These are phyloP conservation scores for Stachybotrys elegans DNA, from an alignment of 2,329 filamentous ascomycete species.

Conservation along the genomic window DNA sequence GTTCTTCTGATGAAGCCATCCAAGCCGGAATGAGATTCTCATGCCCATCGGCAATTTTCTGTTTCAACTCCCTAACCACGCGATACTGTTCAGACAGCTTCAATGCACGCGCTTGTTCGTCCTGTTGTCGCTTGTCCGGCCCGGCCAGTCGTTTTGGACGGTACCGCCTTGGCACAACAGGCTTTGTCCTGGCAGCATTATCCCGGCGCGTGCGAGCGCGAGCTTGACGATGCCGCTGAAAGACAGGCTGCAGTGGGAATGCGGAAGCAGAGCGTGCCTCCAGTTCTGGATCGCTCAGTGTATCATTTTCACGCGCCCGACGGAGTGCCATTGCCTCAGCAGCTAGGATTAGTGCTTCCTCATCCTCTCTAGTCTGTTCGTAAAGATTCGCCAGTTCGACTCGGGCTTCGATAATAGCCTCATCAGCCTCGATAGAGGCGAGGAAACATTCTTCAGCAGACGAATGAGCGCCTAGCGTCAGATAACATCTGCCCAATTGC, in stretches of 20 bases:
- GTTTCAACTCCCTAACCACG: slow-evolving; percentile 35
- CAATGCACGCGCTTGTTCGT: slow-evolving; percentile 36
- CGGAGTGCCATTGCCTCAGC: slow-evolving; percentile 68
- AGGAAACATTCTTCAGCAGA: slow-evolving; percentile 76
- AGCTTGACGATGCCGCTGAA: slow-evolving; percentile 10
- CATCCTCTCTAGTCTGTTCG: slow-evolving; percentile 65
- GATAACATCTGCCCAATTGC: slow-evolving; percentile 63
- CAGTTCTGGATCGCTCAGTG: background rate
- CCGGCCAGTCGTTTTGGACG: slow-evolving; percentile 41
- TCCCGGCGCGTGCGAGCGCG: background rate
- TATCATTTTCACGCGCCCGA: slow-evolving; percentile 29
- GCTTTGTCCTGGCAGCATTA: background rate
- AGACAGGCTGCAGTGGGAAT: slow-evolving; percentile 5
- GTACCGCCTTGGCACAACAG: slow-evolving; percentile 33
- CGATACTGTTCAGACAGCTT: slow-evolving; percentile 37
- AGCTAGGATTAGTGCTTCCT: slow-evolving; percentile 72
- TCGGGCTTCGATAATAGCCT: slow-evolving; percentile 69
- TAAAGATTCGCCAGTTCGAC: slow-evolving; percentile 81
- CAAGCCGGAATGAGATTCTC: slow-evolving; percentile 42
- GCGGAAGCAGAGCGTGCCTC: background rate
- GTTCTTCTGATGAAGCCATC: slow-evolving; percentile 54
- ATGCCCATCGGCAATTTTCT: slow-evolving; percentile 35
- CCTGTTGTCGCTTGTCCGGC: slow-evolving; percentile 36
- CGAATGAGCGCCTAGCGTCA: slow-evolving; percentile 55
- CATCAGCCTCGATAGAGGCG: slow-evolving; percentile 66